Base-by-base conservation (phyloP, 148 eudicot genomes). In the Camellia lanceoleosa region DNA sequence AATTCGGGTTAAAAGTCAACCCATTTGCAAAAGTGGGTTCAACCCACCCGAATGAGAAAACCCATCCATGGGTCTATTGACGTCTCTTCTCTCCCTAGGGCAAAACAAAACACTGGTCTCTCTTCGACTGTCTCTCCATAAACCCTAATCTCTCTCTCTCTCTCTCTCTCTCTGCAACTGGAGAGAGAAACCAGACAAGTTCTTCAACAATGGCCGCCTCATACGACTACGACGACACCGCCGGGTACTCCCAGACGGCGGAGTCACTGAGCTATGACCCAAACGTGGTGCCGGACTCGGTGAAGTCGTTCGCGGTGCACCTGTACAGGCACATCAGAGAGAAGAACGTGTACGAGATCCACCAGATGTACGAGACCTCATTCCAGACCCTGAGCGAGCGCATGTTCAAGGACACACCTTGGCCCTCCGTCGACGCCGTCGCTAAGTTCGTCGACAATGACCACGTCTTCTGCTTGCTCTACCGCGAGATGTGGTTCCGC, bases 401-500 rank as follows among this genome's bases (percentile, higher is more conserved):
- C 3, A 20, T 89, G 77, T 95, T 95, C 75, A 95, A 95, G 80
- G 98, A 95, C 79, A 76, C 92, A 0, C 96, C 98, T 0, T 95
- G 98, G 97, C 98, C 98, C 0, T 87, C 93, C 7, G 97, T 90
- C 6, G 98, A 95, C 7, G 92, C 97, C 1, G 88, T 95, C 16
- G 88, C 98, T 1, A 86, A 87, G 7, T 93, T 81, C 80, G 96
- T 93, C 7, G 98, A 95, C 47, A 95, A 95, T 70, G 98, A 95
- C 60, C 98, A 95, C 20, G 98, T 95, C 0, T 93, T 95, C 54
- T 91, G 98, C 82, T 52, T 95, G 81, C 85, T 95, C 9, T 93
- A 95, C 38, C 91, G 90, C 14, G 97, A 95, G 91, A 90, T 95
- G 95, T 95, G 98, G 98, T 93, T 89, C 41, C 87, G 98, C 6